phyloP scores from a whole-genome alignment of 179 eudicot species.

The Gypsophila paniculata region DNA sequence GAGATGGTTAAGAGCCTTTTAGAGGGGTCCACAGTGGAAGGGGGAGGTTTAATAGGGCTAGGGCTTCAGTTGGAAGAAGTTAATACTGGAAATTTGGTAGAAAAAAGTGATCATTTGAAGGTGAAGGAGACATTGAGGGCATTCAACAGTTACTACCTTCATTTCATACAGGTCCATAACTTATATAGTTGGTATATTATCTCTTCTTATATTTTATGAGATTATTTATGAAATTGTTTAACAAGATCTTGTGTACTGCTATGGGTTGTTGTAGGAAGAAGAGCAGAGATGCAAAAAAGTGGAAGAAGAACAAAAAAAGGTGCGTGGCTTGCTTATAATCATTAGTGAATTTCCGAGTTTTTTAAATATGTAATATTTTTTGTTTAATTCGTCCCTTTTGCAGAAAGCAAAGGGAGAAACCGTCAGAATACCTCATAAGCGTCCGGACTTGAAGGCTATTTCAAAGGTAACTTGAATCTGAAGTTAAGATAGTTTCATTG shows the following conservation, averaged over 20 bases:
- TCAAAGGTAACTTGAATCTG: conserved; percentile 39
- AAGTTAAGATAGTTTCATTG: background rate
- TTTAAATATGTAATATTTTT: background rate
- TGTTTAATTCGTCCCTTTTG: background rate
- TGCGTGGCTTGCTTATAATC: background rate
- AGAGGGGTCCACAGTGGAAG: conserved; percentile 7
- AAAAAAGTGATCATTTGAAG: conserved; percentile 38
- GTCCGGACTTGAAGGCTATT: conserved; percentile 85
- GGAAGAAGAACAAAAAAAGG: conserved; percentile 27
- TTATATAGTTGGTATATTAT: background rate
- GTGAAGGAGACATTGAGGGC: conserved; percentile 50
- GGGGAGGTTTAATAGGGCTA: conserved; percentile 25
- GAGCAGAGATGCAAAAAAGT: conserved; percentile 45
- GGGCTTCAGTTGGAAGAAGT: conserved; percentile 32
- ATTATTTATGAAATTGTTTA: background rate
- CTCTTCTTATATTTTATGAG: background rate
- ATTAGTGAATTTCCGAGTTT: background rate
- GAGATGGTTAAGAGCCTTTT: conserved; percentile 20
- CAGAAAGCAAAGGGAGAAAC: conserved; percentile 31
- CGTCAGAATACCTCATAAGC: conserved; percentile 38
- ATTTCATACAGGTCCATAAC: conserved; percentile 54
- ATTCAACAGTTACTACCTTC: conserved; percentile 52
- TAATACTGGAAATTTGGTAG: conserved; percentile 22
- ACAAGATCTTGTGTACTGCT: background rate
- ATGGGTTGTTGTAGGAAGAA: conserved; percentile 44